Percentiles rank a stretch among this genome's conserved stretches.
phyloP scores from a whole-genome alignment of 2,329 filamentous ascomycete species.

The Incumbomyces delicatus region DNA sequence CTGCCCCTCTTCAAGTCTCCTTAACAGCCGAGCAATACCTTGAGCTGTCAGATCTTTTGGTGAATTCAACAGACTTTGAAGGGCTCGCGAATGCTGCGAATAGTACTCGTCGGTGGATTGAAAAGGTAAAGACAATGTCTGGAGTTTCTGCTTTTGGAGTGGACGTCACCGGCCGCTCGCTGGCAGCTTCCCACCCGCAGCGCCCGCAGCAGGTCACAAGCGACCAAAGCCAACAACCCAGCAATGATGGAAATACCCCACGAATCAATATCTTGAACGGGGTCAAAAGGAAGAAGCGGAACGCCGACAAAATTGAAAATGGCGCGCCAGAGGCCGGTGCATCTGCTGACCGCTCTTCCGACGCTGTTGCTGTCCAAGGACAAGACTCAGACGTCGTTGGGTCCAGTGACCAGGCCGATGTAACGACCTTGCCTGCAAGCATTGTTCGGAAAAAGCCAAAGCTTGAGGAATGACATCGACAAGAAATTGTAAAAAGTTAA shows the following conservation, averaged over 20 bases:
- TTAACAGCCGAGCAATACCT: constrained; percentile 13
- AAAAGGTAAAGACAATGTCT: constrained; percentile 14
- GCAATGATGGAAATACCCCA: constrained; percentile 1
- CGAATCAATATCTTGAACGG: constrained; percentile 16
- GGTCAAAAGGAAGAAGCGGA: constrained; percentile 18
- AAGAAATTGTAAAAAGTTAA: no score
- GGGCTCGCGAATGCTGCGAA: constrained; percentile 12
- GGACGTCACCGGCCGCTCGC: background rate
- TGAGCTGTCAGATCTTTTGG: constrained; percentile 14
- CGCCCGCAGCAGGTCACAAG: background rate
- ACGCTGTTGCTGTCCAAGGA: background rate
- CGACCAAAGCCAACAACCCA: constrained; percentile 2
- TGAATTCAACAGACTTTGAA: constrained; percentile 19
- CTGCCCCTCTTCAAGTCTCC: constrained; percentile 4
- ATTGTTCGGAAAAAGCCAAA: constrained; percentile 20
- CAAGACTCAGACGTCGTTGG: background rate
- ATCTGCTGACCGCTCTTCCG: background rate
- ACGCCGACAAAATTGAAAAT: constrained; percentile 8
- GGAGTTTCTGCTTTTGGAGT: constrained; percentile 11
- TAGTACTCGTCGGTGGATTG: constrained; percentile 17
- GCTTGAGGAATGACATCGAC: background rate
- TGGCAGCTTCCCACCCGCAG: background rate
- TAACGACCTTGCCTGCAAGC: constrained; percentile 10
- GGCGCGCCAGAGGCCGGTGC: background rate
- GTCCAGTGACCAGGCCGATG: background rate